Percentiles rank a stretch among this genome's conserved stretches.
Evolutionary conservation across 495 filamentous ascomycete species (phyloP).

Genomic region (Parathielavia appendiculata): DNA sequence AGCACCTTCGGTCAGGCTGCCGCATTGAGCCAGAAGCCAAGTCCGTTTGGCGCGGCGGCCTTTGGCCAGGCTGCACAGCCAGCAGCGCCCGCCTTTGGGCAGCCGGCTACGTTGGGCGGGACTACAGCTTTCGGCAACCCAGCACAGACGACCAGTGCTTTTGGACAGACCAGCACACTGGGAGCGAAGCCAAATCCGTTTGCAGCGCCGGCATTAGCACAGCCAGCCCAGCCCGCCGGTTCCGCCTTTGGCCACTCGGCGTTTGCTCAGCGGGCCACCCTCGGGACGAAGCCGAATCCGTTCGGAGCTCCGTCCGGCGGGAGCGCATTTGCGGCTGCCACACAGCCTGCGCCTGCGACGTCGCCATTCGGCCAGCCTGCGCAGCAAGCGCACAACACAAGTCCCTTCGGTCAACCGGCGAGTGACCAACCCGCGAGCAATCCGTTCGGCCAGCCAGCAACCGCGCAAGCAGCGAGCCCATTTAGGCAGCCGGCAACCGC

Average conservation of each 20-base stretch:
- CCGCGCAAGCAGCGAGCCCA: constrained; percentile 1
- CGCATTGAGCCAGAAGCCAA: constrained; percentile 37
- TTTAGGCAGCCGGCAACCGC: constrained; percentile 18
- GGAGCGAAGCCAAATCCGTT: constrained; percentile 30
- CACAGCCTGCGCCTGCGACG: background rate
- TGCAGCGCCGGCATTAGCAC: constrained; percentile 20
- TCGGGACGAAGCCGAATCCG: constrained; percentile 25
- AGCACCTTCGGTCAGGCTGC: constrained; percentile 44
- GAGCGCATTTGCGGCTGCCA: constrained; percentile 9
- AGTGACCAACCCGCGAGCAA: constrained; percentile 26
- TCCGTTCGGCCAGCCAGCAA: constrained; percentile 34
- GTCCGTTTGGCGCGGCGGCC: constrained; percentile 36
- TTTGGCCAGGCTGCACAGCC: constrained; percentile 37
- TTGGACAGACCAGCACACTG: constrained; percentile 29
- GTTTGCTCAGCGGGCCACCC: constrained; percentile 29
- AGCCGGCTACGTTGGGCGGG: background rate
- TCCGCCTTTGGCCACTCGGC: constrained; percentile 15
- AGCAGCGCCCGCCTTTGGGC: constrained; percentile 2
- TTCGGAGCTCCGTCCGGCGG: constrained; percentile 23
- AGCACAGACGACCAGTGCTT: constrained; percentile 20
- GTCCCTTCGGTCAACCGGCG: background rate
- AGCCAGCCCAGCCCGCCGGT: constrained; percentile 28
- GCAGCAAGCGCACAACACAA: constrained; percentile 6
- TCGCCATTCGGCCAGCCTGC: constrained; percentile 23
- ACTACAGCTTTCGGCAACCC: constrained; percentile 18